phyloP scores from a whole-genome alignment of 306 rosid genomes.

The Heteromeles arbutifolia region DNA sequence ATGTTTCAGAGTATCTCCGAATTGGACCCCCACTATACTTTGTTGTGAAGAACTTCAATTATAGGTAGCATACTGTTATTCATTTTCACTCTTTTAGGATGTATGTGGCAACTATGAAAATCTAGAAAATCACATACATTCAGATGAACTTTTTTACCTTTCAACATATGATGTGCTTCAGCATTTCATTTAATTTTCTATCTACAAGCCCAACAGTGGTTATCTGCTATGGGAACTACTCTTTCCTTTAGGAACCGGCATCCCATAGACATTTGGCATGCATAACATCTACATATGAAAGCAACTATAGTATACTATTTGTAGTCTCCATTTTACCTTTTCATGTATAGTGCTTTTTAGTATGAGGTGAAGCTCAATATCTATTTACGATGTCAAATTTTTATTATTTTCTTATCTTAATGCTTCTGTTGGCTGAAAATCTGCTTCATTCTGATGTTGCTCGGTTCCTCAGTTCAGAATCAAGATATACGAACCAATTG shows the following conservation, averaged over 20 bases:
- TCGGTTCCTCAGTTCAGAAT: constrained; percentile 66
- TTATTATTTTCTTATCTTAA: neutral
- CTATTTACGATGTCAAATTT: neutral
- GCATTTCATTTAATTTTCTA: neutral
- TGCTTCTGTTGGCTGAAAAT: constrained; percentile 7
- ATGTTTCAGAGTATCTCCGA: constrained; percentile 81
- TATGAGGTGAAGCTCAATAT: neutral
- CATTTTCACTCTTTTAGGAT: neutral
- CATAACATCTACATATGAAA: neutral
- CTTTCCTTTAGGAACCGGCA: neutral
- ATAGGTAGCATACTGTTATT: constrained; percentile 50
- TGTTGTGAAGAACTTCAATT: constrained; percentile 89
- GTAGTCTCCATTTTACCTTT: neutral
- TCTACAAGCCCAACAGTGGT: neutral
- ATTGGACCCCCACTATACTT: constrained; percentile 95
- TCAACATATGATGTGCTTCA: neutral
- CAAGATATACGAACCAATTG: constrained; percentile 78
- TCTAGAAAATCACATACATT: neutral
- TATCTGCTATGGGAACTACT: neutral
- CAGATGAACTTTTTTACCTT: neutral
- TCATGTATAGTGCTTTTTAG: neutral
- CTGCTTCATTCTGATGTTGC: constrained; percentile 20
- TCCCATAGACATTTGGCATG: neutral
- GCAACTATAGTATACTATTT: neutral
- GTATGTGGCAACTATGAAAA: neutral